Evolutionary conservation across 495 filamentous ascomycete species (phyloP), one percentile per base, ranked within the genome.

Genomic region (Pseudomonodictys pantanalensis): DNA sequence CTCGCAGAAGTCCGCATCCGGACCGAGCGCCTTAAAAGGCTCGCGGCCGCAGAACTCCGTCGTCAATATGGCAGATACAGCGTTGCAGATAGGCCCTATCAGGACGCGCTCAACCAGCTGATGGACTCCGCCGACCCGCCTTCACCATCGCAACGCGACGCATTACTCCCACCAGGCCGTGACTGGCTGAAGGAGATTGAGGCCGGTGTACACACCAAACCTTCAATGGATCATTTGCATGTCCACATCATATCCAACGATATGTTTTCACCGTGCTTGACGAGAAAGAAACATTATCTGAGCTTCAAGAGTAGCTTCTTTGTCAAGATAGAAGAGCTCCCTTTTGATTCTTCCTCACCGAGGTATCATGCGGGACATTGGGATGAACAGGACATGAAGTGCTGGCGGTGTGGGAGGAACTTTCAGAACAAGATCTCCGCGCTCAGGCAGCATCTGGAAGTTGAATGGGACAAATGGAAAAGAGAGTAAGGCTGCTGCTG

Each of bases 211-310:
- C 93, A 98, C 74, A 87, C 88, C 2, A 79, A 83, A 53, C 93
- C 93, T n/a, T 88, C 83, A 18, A 96, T 98, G 93, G 86, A 83
- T 52, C 90, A 97, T 73, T 71, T 98, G 52, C 93, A 98, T 71
- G 78, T 98, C 17, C 93, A 98, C 73, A 83, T 98, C 32, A 70
- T 98, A 28, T 85, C 86, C 17, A 73, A 78, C 28, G 93, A 98
- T 71, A 80, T 85, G 69, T 74, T 81, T 52, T 89, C 85, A 42
- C 80, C 85, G 29, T 78, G 76, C 24, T 61, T 96, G 67, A 89
- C 87, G 73, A 84, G 91, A 68, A 75, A 81, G 52, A 95, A 91
- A 69, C 93, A 98, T 75, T 97, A 97, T 73, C 92, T 91, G 68
- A 90, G 85, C 62, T 97, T 98, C 73, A 79, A 83, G 20, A 96